These are phyloP conservation scores for Cladosporium sp. DNA, from an alignment of 2,329 filamentous ascomycete species.

Conservation along the genomic window DNA sequence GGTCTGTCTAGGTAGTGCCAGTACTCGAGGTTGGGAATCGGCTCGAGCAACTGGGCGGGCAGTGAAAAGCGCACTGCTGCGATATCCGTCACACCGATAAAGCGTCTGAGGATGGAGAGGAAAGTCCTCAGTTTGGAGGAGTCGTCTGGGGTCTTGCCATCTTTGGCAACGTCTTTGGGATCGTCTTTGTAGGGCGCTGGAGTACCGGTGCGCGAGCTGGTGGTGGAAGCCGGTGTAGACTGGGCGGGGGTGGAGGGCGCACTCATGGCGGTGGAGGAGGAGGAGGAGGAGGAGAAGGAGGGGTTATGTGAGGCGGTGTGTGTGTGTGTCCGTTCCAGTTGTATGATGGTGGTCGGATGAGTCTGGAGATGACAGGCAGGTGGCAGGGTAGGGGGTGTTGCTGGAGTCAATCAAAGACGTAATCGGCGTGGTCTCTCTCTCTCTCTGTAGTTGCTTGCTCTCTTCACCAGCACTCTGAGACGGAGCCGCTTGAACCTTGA, in stretches of 20 bases:
- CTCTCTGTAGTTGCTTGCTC: neutral
- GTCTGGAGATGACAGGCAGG: neutral
- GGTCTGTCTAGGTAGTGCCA: constrained; percentile 98
- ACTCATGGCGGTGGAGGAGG: constrained; percentile 12
- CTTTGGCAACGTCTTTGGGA: constrained; percentile 21
- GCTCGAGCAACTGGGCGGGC: constrained; percentile 91
- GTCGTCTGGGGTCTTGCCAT: constrained; percentile 64
- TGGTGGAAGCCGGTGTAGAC: constrained; percentile 23
- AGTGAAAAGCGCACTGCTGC: constrained; percentile 94
- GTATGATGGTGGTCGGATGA: neutral
- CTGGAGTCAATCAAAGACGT: neutral
- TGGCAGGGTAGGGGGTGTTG: neutral
- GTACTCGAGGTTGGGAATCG: constrained; percentile 95
- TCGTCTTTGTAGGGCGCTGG: constrained; percentile 22
- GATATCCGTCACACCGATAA: constrained; percentile 94
- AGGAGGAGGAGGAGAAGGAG: neutral
- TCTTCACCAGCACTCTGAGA: neutral
- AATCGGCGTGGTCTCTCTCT: neutral
- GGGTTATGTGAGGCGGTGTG: neutral
- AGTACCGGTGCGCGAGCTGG: constrained; percentile 24
- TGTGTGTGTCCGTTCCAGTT: neutral
- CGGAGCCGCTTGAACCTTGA: constrained; percentile 1
- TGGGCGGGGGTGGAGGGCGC: constrained; percentile 19
- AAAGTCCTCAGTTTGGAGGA: constrained; percentile 88
- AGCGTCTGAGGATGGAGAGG: constrained; percentile 82